Conservation (phyloP, 352 stramenopile species). For the Phytophthora crassamura region DNA sequence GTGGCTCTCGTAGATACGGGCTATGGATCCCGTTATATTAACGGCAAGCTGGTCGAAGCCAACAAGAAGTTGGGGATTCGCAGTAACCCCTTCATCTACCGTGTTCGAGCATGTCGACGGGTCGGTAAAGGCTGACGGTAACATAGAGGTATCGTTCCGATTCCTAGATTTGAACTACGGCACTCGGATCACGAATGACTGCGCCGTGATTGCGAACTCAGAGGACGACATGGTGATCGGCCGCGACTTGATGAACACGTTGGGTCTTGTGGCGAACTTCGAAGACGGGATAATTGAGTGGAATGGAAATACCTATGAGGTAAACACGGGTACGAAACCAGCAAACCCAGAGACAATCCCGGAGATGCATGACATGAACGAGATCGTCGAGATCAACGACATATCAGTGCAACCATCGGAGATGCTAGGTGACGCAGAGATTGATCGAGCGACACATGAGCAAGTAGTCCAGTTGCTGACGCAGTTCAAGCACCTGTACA, state of each 20-base stretch:
- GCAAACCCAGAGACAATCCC: too few species aligned
- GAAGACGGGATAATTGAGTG: background rate
- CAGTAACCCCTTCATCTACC: background rate
- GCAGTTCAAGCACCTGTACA: background rate
- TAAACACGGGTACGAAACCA: too few species aligned
- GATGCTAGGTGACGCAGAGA: background rate
- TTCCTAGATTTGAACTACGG: slow-evolving; percentile 11
- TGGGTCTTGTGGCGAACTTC: slow-evolving; percentile 7
- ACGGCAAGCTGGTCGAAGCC: background rate
- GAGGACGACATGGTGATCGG: slow-evolving; percentile 13
- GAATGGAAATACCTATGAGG: background rate
- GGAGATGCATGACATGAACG: background rate
- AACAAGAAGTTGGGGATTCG: background rate
- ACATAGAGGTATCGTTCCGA: slow-evolving; percentile 2
- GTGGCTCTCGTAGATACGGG: slow-evolving; percentile 10
- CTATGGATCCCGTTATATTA: slow-evolving; percentile 8
- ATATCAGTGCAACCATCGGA: background rate
- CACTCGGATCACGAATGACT: background rate
- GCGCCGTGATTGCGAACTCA: background rate
- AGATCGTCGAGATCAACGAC: slow-evolving; percentile 4
- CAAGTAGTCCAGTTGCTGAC: background rate
- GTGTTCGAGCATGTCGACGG: slow-evolving; percentile 10
- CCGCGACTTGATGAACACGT: background rate
- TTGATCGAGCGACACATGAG: background rate
- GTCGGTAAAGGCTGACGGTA: background rate